phyloP scores from a whole-genome alignment of 148 eudicot genomes.

The Cornus florida region DNA sequence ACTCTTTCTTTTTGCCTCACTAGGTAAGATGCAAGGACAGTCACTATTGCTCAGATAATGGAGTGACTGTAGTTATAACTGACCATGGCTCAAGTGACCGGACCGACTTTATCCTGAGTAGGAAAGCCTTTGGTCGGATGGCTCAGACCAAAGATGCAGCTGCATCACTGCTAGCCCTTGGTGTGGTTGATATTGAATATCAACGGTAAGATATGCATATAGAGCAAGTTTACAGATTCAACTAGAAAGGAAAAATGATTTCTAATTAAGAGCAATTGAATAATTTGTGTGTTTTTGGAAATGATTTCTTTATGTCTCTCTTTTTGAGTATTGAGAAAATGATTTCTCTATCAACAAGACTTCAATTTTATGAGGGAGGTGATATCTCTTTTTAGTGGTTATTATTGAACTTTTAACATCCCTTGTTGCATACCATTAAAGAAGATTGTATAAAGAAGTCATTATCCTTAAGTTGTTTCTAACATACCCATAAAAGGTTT shows the following conservation, averaged over 20 bases:
- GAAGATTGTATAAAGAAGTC: no score
- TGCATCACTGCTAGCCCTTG: constrained; percentile 37
- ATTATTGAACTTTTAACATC: no score
- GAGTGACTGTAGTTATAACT: constrained; percentile 55
- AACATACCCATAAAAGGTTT: no score
- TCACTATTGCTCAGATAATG: constrained; percentile 50
- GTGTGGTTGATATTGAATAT: constrained; percentile 56
- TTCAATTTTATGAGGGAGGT: no score
- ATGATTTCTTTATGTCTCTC: no score
- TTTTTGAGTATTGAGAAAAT: no score
- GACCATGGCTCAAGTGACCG: constrained; percentile 50
- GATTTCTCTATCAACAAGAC: not conserved
- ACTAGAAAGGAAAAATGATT: not conserved
- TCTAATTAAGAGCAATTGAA: not conserved
- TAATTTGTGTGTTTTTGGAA: no score
- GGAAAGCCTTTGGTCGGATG: constrained; percentile 47
- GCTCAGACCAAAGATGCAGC: constrained; percentile 52
- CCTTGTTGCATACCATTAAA: no score
- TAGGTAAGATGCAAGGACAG: constrained; percentile 58
- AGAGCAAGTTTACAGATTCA: not conserved
- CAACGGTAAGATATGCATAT: constrained; percentile 33
- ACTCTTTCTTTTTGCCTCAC: not conserved
- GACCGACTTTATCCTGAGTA: constrained; percentile 56
- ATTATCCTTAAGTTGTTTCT: not conserved
- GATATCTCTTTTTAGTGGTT: no score